These are phyloP conservation scores for Lipomyces yamadae DNA, from an alignment of 805 yeast genomes.

Conservation along the genomic window DNA sequence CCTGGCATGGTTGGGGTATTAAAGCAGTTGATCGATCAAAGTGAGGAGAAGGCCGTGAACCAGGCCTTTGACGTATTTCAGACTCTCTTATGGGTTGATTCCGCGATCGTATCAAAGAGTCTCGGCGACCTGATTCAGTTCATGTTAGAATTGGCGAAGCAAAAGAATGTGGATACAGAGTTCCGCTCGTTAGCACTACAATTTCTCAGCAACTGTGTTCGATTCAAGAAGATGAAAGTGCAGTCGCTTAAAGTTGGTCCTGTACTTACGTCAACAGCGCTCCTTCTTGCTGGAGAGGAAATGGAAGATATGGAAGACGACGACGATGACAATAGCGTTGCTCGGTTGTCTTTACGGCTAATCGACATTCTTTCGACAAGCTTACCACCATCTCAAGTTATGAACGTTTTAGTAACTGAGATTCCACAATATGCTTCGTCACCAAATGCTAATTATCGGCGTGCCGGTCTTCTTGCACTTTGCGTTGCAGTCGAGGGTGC, in stretches of 20 bases:
- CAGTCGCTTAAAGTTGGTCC: constrained; percentile 83
- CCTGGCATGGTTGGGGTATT: constrained; percentile 84
- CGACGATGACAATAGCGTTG: constrained; percentile 85
- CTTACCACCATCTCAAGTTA: constrained; percentile 91
- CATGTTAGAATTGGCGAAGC: constrained; percentile 67
- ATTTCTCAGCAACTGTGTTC: constrained; percentile 76
- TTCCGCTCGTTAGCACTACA: constrained; percentile 81
- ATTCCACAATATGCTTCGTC: constrained; percentile 52
- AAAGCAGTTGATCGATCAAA: constrained; percentile 69
- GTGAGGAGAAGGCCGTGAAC: constrained; percentile 73
- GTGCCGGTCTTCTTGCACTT: constrained; percentile 82
- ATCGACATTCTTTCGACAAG: constrained; percentile 77
- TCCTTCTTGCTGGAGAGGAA: constrained; percentile 77
- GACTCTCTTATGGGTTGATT: constrained; percentile 74
- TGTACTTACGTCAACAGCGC: constrained; percentile 70
- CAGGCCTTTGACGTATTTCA: constrained; percentile 84
- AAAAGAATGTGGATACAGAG: constrained; percentile 72
- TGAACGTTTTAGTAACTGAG: constrained; percentile 69
- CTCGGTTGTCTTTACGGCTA: constrained; percentile 76
- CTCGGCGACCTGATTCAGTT: constrained; percentile 70
- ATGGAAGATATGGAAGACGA: constrained; percentile 82
- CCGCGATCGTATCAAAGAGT: constrained; percentile 76
- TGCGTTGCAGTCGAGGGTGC: constrained; percentile 90
- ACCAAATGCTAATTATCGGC: constrained; percentile 73
- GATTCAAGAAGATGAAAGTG: constrained; percentile 81